phyloP scores from a whole-genome alignment of 768 basidiomycete species.

The Lactarius vividus region DNA sequence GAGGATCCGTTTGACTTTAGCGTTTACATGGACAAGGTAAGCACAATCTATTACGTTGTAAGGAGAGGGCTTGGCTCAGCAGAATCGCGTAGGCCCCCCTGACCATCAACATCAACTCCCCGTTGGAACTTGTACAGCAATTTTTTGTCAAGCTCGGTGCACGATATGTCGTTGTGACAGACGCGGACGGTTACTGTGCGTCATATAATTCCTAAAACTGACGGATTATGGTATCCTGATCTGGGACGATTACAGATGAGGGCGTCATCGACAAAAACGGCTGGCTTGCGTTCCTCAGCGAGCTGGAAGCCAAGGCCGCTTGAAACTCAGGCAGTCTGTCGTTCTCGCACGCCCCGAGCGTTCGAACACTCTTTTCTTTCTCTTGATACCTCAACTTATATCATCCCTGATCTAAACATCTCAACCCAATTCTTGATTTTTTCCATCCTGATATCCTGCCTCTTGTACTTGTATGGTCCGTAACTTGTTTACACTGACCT shows the following conservation, averaged over 20 bases:
- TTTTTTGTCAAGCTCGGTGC: conserved; percentile 94
- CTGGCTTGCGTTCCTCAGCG: conserved; percentile 84
- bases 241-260: conserved; percentile 52
- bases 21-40: conserved; percentile 86
- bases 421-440: background rate
- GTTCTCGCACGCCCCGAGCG: background rate
- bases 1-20: conserved; percentile 76
- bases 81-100: conserved; percentile 66
- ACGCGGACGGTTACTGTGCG: conserved; percentile 80
- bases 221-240: background rate
- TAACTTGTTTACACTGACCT: background rate
- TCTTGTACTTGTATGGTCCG: background rate
- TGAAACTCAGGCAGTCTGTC: background rate
- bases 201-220: conserved; percentile 7
- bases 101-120: conserved; percentile 77
- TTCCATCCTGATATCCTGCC: background rate
- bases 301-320: conserved; percentile 51
- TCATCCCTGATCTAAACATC: background rate
- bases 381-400: background rate
- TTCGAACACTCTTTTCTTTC: background rate
- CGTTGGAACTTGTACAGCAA: conserved; percentile 89
- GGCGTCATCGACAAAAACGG: conserved; percentile 93
- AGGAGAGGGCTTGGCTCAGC: background rate
- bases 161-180: conserved; percentile 81
- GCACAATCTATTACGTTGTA: conserved; percentile 8